phyloP scores from a whole-genome alignment of 495 filamentous ascomycete genomes.

The Penicillium canescens region DNA sequence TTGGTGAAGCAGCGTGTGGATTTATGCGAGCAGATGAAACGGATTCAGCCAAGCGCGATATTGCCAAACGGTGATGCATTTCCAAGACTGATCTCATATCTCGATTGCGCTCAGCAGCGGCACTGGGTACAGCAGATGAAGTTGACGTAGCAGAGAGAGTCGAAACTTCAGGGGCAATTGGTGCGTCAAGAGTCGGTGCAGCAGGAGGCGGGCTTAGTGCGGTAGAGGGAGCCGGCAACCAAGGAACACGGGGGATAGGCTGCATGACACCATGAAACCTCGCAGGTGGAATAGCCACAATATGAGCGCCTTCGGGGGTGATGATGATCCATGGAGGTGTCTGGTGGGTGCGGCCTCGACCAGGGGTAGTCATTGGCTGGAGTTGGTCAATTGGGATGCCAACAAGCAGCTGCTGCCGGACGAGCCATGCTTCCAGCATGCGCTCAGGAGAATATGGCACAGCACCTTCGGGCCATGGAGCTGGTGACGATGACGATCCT shows the following conservation, averaged over 20 bases:
- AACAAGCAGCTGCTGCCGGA: conserved; percentile 31
- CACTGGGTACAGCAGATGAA: too few relatives aligned
- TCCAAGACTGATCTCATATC: too few relatives aligned
- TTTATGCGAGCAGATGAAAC: too few relatives aligned
- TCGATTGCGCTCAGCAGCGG: too few relatives aligned
- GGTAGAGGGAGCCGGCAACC: neutral
- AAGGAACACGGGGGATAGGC: neutral
- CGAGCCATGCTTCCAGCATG: conserved; percentile 29
- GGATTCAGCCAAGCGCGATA: too few relatives aligned
- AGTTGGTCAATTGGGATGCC: conserved; percentile 29
- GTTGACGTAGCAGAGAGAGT: too few relatives aligned
- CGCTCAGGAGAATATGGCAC: neutral
- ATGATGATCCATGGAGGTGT: neutral
- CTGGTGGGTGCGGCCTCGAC: neutral
- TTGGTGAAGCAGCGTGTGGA: too few relatives aligned
- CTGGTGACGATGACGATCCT: neutral
- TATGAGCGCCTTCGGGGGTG: neutral
- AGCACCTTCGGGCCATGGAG: neutral
- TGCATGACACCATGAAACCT: neutral
- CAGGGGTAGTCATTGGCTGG: conserved; percentile 11
- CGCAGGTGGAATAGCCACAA: neutral
- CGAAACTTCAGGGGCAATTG: too few relatives aligned
- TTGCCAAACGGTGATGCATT: too few relatives aligned
- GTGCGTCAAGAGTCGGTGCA: neutral
- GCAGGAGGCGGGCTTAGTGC: too few relatives aligned